Conservation (phyloP, 1,139 yeast species). For the Yamadazyma jaroonii region DNA sequence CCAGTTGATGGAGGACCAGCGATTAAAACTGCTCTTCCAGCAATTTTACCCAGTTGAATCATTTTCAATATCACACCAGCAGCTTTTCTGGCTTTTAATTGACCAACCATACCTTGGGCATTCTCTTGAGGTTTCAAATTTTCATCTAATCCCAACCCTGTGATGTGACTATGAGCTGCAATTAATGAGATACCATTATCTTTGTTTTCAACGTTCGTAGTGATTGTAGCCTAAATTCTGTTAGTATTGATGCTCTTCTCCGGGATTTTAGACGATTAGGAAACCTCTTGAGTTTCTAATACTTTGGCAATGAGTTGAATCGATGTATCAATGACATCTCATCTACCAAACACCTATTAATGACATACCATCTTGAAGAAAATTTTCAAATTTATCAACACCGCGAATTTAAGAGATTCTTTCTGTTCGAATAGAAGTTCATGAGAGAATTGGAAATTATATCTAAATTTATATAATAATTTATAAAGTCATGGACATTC, state of each 20-base stretch:
- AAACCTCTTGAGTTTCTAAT: too few species aligned
- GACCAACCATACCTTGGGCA: constrained; percentile 98
- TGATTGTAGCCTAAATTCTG: constrained; percentile 23
- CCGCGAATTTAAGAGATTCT: background rate
- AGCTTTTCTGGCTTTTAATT: constrained; percentile 88
- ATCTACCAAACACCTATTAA: too few species aligned
- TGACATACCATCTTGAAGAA: constrained; percentile 8
- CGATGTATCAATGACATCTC: background rate
- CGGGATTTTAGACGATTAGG: background rate
- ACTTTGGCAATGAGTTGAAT: too few species aligned
- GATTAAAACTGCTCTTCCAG: constrained; percentile 92
- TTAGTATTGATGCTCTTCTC: constrained; percentile 9
- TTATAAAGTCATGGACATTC: too few species aligned
- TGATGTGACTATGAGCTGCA: constrained; percentile 96
- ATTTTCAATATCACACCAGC: constrained; percentile 91
- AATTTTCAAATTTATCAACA: constrained; percentile 4
- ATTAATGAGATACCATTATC: constrained; percentile 67
- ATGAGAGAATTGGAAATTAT: background rate
- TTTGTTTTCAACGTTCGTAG: constrained; percentile 37
- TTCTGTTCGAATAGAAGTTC: too few species aligned
- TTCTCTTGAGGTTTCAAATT: constrained; percentile 75
- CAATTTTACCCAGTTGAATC: constrained; percentile 92
- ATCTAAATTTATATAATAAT: too few species aligned
- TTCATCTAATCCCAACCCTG: constrained; percentile 93
- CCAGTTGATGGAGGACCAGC: constrained; percentile 99